Conservation (phyloP, 257 asterid genomes). For the Nicotiana noctiflora region DNA sequence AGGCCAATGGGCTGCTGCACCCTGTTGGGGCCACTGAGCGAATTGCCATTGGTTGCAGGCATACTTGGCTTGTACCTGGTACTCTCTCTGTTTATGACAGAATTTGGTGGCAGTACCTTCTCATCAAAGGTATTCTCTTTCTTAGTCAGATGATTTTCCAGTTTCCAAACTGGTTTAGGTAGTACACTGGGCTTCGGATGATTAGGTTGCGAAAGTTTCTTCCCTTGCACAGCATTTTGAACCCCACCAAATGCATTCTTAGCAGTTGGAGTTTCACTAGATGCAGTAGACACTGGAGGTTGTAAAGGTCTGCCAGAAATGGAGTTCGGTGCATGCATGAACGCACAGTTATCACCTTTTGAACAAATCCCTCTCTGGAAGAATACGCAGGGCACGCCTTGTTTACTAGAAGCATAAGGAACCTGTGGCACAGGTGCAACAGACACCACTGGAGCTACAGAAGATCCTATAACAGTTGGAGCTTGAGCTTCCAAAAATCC, state of each 20-base stretch:
- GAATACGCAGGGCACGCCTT: slow-evolving; percentile 58
- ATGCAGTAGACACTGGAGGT: slow-evolving; percentile 13
- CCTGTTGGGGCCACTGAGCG: slow-evolving; percentile 8
- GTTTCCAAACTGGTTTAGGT: slow-evolving; percentile 21
- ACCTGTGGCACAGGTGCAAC: slow-evolving; percentile 28
- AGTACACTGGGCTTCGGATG: slow-evolving; percentile 27
- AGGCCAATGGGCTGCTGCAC: slow-evolving; percentile 18
- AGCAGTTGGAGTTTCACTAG: slow-evolving; percentile 13
- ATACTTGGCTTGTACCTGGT: slow-evolving; percentile 10
- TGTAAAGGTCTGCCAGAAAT: slow-evolving; percentile 38
- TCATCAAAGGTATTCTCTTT: slow-evolving; percentile 22
- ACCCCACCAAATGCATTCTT: slow-evolving; percentile 19
- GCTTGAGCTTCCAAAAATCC: slow-evolving; percentile 54
- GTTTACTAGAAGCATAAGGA: slow-evolving; percentile 46
- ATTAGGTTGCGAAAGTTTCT: slow-evolving; percentile 26
- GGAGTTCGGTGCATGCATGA: slow-evolving; percentile 54
- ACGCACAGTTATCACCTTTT: slow-evolving; percentile 84
- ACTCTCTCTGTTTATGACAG: slow-evolving; percentile 15
- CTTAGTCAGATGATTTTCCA: slow-evolving; percentile 29
- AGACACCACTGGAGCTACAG: slow-evolving; percentile 24
- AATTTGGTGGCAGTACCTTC: slow-evolving; percentile 6
- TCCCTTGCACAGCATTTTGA: slow-evolving; percentile 24
- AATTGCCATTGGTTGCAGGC: slow-evolving; percentile 11
- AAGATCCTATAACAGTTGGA: slow-evolving; percentile 43
- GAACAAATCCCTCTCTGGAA: slow-evolving; percentile 74